These are phyloP conservation scores for Quercus aquifolioides DNA, from an alignment of 306 rosid species.

Conservation along the genomic window DNA sequence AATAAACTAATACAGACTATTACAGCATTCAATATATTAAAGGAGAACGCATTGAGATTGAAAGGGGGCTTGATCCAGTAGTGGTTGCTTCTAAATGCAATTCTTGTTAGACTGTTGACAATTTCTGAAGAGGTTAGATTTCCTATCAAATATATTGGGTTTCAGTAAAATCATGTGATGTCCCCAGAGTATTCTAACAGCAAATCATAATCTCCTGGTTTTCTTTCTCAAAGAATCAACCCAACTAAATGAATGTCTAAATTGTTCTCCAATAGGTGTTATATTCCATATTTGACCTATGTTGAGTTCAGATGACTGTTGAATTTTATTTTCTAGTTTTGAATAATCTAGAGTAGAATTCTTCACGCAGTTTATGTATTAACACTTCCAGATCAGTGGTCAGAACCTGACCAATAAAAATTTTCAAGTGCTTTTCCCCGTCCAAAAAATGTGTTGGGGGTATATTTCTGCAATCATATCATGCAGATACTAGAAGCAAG, in stretches of 20 bases:
- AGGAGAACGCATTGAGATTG: neutral
- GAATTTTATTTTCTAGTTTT: neutral
- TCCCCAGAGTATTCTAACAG: no score
- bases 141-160: neutral
- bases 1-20: neutral
- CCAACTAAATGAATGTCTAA: neutral
- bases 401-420: neutral
- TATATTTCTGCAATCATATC: neutral
- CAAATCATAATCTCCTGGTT: neutral
- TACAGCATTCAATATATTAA: neutral
- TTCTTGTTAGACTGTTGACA: neutral
- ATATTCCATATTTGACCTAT: neutral
- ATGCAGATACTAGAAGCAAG: neutral
- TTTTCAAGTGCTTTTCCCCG: neutral
- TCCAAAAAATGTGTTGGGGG: no score
- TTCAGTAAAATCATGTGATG: neutral
- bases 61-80: neutral
- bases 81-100: no score
- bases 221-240: neutral
- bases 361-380: neutral
- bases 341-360: neutral
- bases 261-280: neutral
- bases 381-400: neutral
- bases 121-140: neutral
- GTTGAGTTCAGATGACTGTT: neutral